Evolutionary conservation across 768 basidiomycete genomes (phyloP).

Genomic region (Gloeopeniophorella convolvens): DNA sequence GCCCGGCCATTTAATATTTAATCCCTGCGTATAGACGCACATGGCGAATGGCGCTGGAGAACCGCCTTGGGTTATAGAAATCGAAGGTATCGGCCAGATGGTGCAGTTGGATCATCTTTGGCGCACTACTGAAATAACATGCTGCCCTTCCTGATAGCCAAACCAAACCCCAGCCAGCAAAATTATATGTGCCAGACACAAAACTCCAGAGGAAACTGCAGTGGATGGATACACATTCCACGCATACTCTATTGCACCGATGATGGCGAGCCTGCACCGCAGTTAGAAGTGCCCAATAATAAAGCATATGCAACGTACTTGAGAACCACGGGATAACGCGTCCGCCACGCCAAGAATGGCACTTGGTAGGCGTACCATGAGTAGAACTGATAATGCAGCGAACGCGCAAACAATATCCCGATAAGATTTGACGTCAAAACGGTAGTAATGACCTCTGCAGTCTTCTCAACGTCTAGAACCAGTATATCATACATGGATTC

Average conservation of each 20-base stretch:
- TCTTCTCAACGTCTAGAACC: constrained; percentile 5
- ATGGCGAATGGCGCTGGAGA: no score
- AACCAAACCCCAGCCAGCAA: constrained; percentile 53
- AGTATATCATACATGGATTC: constrained; percentile 10
- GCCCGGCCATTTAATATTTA: no score
- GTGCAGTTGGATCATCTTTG: no score
- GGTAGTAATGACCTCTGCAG: constrained; percentile 66
- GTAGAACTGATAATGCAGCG: constrained; percentile 97
- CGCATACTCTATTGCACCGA: constrained; percentile 67
- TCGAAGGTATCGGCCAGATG: no score
- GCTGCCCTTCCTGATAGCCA: constrained; percentile 31
- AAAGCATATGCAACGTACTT: constrained; percentile 43
- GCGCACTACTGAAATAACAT: no score
- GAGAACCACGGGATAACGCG: constrained; percentile 50
- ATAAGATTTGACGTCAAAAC: constrained; percentile 90
- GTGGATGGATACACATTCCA: constrained; percentile 91
- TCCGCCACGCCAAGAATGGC: constrained; percentile 76
- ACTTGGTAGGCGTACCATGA: constrained; percentile 94
- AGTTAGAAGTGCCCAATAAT: constrained; percentile 4
- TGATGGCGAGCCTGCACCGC: constrained; percentile 46
- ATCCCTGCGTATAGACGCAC: no score
- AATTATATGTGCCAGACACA: constrained; percentile 45
- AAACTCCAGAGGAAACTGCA: constrained; percentile 47
- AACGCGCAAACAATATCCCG: constrained; percentile 87
- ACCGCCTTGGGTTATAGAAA: no score